Conservation (phyloP, 176 grass and related monocot species). For the Aegilops bicornis region DNA sequence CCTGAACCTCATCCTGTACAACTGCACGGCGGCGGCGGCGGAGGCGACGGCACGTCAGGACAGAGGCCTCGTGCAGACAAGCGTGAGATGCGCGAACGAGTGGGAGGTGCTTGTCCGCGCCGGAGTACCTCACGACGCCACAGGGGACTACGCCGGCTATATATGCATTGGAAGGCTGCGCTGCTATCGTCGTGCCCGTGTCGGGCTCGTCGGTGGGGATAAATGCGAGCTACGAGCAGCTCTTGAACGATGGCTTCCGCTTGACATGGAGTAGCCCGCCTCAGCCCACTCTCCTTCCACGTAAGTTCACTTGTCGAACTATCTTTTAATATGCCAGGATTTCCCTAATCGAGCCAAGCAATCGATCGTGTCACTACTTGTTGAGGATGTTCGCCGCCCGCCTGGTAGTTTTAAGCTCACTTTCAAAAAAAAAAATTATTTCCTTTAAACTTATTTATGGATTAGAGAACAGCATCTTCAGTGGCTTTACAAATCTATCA, state of each 20-base stretch:
- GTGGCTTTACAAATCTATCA: no score
- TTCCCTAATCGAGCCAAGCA: no score
- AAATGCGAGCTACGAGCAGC: conserved; percentile 8
- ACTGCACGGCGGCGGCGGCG: not conserved
- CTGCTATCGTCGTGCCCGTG: not conserved
- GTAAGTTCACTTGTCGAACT: not conserved
- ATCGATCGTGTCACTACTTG: no score
- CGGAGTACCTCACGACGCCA: not conserved
- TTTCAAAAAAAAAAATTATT: no score
- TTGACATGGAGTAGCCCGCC: conserved; percentile 7
- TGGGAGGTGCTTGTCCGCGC: not conserved
- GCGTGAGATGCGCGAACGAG: not conserved
- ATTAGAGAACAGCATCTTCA: no score
- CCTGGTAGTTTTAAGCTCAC: no score
- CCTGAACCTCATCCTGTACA: conserved; percentile 31
- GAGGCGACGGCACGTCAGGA: not conserved
- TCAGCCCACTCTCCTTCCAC: not conserved
- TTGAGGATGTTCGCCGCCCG: no score
- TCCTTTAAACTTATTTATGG: no score
- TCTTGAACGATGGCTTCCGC: conserved; percentile 28
- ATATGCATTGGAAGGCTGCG: not conserved
- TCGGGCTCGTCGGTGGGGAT: not conserved
- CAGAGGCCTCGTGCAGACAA: not conserved
- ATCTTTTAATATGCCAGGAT: not conserved
- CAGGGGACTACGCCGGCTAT: not conserved